Evolutionary conservation across 2,329 filamentous ascomycete species (phyloP).

Genomic region (Orbilia javanica): DNA sequence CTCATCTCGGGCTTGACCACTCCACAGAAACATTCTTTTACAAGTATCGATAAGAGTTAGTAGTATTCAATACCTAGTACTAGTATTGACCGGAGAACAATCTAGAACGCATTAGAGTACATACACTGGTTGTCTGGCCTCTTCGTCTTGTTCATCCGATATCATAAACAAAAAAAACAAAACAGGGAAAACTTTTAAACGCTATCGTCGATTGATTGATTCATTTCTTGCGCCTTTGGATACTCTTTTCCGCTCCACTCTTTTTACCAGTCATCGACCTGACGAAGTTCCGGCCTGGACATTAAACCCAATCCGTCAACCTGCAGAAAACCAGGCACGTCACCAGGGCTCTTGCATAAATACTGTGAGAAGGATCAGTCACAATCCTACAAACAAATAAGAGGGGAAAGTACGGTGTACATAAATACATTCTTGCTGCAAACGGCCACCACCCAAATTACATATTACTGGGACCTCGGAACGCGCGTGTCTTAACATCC

Average conservation of each 20-base stretch:
- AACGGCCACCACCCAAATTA: conserved; percentile 38
- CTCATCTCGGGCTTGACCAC: conserved; percentile 18
- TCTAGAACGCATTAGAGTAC: conserved; percentile 28
- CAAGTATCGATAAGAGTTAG: conserved; percentile 31
- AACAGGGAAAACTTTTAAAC: conserved; percentile 13
- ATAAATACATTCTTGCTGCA: conserved; percentile 23
- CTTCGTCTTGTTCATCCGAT: conserved; percentile 14
- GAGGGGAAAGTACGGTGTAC: not conserved
- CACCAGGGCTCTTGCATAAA: conserved; percentile 46
- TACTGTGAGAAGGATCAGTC: conserved; percentile 46
- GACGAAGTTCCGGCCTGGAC: conserved; percentile 28
- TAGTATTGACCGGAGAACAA: not conserved
- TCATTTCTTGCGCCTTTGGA: conserved; percentile 36
- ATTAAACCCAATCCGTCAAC: conserved; percentile 51
- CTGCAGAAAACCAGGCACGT: conserved; percentile 38
- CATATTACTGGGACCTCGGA: conserved; percentile 38
- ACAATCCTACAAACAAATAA: conserved; percentile 27
- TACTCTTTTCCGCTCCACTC: not conserved
- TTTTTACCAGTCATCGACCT: conserved; percentile 32
- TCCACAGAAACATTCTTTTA: conserved; percentile 28
- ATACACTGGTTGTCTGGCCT: conserved; percentile 53
- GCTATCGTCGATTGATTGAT: conserved; percentile 10
- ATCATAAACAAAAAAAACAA: conserved; percentile 3
- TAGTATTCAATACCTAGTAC: conserved; percentile 1
- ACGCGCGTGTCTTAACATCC: conserved; percentile 43